Percentiles rank a stretch among this genome's conserved stretches.
phyloP scores from a whole-genome alignment of 306 rosid species.

The Quercus suber region DNA sequence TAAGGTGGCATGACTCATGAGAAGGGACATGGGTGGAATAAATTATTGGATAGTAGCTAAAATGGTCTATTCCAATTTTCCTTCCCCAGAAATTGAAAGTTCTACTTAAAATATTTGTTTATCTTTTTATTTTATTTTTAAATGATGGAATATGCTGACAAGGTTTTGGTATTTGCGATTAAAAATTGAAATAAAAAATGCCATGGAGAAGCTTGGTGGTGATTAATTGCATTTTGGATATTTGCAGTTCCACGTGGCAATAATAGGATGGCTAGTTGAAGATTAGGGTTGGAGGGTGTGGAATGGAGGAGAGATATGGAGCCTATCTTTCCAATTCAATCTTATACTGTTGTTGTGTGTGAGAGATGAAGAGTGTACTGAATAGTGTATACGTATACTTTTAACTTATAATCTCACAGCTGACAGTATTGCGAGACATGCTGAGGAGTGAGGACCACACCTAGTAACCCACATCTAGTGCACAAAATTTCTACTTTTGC shows the following conservation, averaged over 20 bases:
- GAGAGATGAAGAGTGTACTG: too few relatives aligned
- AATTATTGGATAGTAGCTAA: constrained; percentile 27
- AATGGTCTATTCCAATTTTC: constrained; percentile 9
- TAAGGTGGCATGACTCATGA: constrained; percentile 1
- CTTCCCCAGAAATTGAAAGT: background rate
- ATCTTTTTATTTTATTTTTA: background rate
- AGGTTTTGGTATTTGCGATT: constrained; percentile 41
- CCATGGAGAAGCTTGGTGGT: constrained; percentile 54
- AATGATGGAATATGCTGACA: constrained; percentile 33
- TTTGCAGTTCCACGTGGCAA: constrained; percentile 65
- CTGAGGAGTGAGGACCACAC: too few relatives aligned
- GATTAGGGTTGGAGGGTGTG: constrained; percentile 84
- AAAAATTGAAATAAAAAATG: constrained; percentile 8
- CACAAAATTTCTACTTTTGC: too few relatives aligned
- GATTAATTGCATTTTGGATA: constrained; percentile 53
- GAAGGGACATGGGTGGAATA: constrained; percentile 20
- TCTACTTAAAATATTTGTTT: constrained; percentile 10
- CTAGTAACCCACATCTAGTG: too few relatives aligned
- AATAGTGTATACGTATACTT: background rate
- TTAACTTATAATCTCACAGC: background rate
- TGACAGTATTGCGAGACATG: background rate
- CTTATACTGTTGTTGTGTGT: constrained; percentile 30
- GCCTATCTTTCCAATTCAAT: constrained; percentile 38
- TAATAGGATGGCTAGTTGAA: constrained; percentile 51
- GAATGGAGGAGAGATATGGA: constrained; percentile 54